These are phyloP conservation scores for Earliella scabrosa DNA, from an alignment of 1,284 basidiomycete species.

Conservation along the genomic window DNA sequence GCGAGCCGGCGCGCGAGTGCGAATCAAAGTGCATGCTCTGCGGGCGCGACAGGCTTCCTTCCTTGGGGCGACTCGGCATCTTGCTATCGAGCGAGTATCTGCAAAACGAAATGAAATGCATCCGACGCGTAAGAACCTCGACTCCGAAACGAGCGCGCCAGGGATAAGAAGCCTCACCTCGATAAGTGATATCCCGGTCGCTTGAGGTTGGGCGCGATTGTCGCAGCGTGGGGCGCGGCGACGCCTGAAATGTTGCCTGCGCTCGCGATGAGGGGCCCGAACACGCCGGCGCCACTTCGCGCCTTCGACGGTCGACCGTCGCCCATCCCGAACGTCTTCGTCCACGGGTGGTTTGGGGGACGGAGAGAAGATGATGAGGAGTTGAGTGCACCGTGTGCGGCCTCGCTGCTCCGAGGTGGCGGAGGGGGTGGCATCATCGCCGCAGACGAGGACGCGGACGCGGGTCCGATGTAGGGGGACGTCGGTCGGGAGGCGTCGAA, in stretches of 20 bases:
- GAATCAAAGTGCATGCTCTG: slow-evolving; percentile 30
- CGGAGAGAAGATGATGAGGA: slow-evolving; percentile 11
- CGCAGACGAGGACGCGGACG: slow-evolving; percentile 6
- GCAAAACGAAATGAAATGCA: too few species aligned
- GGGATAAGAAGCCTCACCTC: slow-evolving; percentile 34
- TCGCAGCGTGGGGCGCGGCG: slow-evolving; percentile 58
- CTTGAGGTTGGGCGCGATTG: slow-evolving; percentile 68
- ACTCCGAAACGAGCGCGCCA: not conserved
- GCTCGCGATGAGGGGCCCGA: slow-evolving; percentile 75
- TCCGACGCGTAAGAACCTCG: not conserved
- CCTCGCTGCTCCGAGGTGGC: not conserved
- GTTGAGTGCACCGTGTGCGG: slow-evolving; percentile 6
- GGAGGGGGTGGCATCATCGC: slow-evolving; percentile 11
- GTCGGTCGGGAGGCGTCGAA: slow-evolving; percentile 28
- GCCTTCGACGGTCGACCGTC: slow-evolving; percentile 50
- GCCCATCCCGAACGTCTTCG: slow-evolving; percentile 15
- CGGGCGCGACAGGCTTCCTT: slow-evolving; percentile 21
- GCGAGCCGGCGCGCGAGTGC: too few species aligned
- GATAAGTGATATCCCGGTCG: slow-evolving; percentile 72
- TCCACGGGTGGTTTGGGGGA: slow-evolving; percentile 19
- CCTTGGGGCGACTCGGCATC: slow-evolving; percentile 12
- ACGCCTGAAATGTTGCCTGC: slow-evolving; percentile 67
- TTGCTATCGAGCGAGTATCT: slow-evolving; percentile 35
- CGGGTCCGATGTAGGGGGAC: slow-evolving; percentile 19
- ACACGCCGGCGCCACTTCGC: slow-evolving; percentile 65